These are phyloP conservation scores for Raffaelea arxii DNA, from an alignment of 2,329 filamentous ascomycete species.

Conservation along the genomic window DNA sequence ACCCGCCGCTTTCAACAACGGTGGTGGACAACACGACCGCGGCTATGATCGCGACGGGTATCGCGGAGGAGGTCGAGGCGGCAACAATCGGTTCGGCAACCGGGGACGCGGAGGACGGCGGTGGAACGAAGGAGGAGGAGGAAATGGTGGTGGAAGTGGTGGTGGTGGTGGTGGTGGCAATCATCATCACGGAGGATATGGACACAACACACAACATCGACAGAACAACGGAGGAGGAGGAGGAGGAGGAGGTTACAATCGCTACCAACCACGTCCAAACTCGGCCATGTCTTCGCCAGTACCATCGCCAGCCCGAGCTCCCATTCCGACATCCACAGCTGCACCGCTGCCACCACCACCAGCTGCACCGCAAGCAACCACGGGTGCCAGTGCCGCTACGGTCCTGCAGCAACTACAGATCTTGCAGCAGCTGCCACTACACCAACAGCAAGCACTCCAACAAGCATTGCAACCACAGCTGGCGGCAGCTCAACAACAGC, in stretches of 20 bases:
- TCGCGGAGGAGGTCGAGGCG: slow-evolving; percentile 17
- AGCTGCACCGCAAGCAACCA: not conserved
- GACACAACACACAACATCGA: too few species aligned
- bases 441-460: not conserved
- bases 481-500: too few species aligned
- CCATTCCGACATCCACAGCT: too few species aligned
- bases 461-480: not conserved
- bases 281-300: too few species aligned
- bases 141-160: slow-evolving; percentile 23
- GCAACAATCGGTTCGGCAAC: slow-evolving; percentile 37
- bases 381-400: not conserved
- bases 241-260: slow-evolving; percentile 16
- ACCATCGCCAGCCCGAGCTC: too few species aligned
- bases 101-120: slow-evolving; percentile 27
- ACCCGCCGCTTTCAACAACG: slow-evolving; percentile 21
- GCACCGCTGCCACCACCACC: slow-evolving; percentile 6
- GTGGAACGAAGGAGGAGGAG: slow-evolving; percentile 25
- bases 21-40: slow-evolving; percentile 5
- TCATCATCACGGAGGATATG: too few species aligned
- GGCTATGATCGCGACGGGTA: slow-evolving; percentile 13
- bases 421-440: not conserved
- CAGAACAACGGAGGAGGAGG: too few species aligned
- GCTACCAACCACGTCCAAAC: too few species aligned
- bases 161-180: slow-evolving; percentile 20
- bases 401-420: not conserved